Conservation (phyloP, 371 early-diverging fungal species). For the Mortierella sp. region DNA sequence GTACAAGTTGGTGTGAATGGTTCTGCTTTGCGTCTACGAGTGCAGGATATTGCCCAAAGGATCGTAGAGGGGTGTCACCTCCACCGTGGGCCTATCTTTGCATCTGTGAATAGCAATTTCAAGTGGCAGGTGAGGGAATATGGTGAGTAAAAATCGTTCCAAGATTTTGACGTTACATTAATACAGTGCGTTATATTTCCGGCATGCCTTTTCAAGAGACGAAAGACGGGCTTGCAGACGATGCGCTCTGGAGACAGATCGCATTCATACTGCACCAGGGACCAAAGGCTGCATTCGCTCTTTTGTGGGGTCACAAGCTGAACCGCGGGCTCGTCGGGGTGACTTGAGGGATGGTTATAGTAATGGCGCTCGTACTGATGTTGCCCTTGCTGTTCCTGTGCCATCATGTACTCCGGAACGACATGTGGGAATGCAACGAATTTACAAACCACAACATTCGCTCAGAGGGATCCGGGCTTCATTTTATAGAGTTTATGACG, state of each 20-base stretch:
- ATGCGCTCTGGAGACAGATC: slow-evolving; percentile 39
- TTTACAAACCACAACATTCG: too few species aligned
- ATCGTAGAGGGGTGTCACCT: slow-evolving; percentile 48
- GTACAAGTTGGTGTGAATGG: neutral
- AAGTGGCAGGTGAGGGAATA: too few species aligned
- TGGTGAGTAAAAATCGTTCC: too few species aligned
- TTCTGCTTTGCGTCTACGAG: neutral
- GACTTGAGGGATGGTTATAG: too few species aligned
- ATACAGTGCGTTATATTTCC: neutral
- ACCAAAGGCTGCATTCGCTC: slow-evolving; percentile 47
- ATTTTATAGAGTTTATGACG: too few species aligned
- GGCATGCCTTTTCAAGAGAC: slow-evolving; percentile 35
- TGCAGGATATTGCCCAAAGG: slow-evolving; percentile 40
- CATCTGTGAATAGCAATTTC: too few species aligned
- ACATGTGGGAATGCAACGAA: too few species aligned
- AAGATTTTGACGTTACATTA: too few species aligned
- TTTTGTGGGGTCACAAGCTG: slow-evolving; percentile 8
- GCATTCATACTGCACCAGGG: slow-evolving; percentile 52
- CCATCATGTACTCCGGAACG: neutral
- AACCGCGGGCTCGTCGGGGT: neutral
- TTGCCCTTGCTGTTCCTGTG: neutral
- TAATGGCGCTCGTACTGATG: too few species aligned
- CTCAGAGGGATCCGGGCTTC: too few species aligned
- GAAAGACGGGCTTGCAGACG: slow-evolving; percentile 48
- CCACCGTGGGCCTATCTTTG: slow-evolving; percentile 44